Evolutionary conservation across 2,329 filamentous ascomycete species (phyloP), one percentile per base, ranked within the genome.

Genomic region (Sporothrix inflata): DNA sequence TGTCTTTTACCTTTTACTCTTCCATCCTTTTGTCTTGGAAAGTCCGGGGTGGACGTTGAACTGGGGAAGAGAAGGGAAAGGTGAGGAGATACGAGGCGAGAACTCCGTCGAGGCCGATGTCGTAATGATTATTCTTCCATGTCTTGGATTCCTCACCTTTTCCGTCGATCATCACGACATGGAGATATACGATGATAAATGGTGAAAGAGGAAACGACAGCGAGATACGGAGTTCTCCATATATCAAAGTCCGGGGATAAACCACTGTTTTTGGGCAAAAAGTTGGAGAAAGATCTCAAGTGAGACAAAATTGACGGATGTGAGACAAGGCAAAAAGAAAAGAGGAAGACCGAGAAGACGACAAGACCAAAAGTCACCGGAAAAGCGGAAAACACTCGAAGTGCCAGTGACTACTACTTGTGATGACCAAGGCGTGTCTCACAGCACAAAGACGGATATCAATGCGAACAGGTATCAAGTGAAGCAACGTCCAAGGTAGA

Each of bases 341-440:
- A n/a, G 27, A 42, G 45, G 21, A 49, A n/a, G 16, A 21, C 11
- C 7, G 63, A 34, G 5, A 34, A n/a, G 19, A 57, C 16, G 27
- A 34, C 24, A 19, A 30, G 49, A 53, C 16, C 34, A 61, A 38
- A 55, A 42, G 49, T 24, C n/a, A 55, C 34, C 30, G 49, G n/a
- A 27, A 40, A 61, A 55, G 49, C 30, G 49, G n/a, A 27, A 40
- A 61, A 57, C 34, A 69, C 7, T 19, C 16, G 19, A 47, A 19
- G n/a, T 27, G 11, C 51, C 68, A 47, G 53, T 11, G 24, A 21
- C 21, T 12, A 19, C 14, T 8, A 8, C 47, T 42, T 27, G 65
- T 30, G 66, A 69, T 55, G 30, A 69, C 34, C 66, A 69, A 69
- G 49, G n/a, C 30, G 11, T 69, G 49, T 69, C 47, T 57, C 66